A percentile compares a stretch with the other conserved stretches of the same genome.
Evolutionary conservation across 139 green algal species (phyloP).

Genomic region (Raphidocelis subcapitata): DNA sequence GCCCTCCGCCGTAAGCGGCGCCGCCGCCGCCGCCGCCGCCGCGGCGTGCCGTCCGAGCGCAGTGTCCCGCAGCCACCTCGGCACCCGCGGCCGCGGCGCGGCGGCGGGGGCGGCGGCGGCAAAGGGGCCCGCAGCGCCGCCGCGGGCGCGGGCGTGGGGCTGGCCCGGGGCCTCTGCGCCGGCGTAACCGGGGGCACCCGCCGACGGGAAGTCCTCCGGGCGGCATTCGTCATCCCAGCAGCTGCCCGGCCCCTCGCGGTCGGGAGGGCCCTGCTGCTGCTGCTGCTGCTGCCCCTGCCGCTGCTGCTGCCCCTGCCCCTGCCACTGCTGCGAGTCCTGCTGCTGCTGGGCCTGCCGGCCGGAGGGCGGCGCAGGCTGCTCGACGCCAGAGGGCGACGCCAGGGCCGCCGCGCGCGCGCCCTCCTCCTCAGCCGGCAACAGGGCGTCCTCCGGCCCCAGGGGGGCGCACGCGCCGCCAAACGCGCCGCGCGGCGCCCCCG

Average conservation of each 20-base stretch:
- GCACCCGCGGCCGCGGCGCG: too few relatives aligned
- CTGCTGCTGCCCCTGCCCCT: not conserved
- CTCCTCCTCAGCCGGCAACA: not conserved
- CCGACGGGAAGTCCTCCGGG: not conserved
- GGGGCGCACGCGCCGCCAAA: not conserved
- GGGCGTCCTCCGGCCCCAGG: not conserved
- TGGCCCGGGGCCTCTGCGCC: not conserved
- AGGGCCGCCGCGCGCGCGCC: not conserved
- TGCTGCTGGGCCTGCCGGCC: not conserved
- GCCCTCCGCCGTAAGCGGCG: too few relatives aligned
- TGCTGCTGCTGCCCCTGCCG: not conserved
- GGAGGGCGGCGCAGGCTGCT: not conserved
- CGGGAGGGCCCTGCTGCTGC: not conserved
- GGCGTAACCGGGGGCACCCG: slow-evolving; percentile 13
- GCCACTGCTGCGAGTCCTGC: not conserved
- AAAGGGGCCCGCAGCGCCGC: too few relatives aligned
- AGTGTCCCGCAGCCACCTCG: too few relatives aligned
- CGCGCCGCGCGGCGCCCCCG: not conserved
- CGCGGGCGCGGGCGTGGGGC: too few relatives aligned
- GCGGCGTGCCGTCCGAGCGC: too few relatives aligned
- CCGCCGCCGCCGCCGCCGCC: too few relatives aligned
- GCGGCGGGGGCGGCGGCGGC: too few relatives aligned
- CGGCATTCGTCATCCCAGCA: not conserved
- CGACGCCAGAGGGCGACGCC: not conserved
- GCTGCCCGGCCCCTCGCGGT: not conserved